Percentiles rank a stretch among this genome's conserved stretches.
These are phyloP conservation scores for Oryza brachyantha DNA, from an alignment of 176 grass and related monocot species.

Conservation along the genomic window DNA sequence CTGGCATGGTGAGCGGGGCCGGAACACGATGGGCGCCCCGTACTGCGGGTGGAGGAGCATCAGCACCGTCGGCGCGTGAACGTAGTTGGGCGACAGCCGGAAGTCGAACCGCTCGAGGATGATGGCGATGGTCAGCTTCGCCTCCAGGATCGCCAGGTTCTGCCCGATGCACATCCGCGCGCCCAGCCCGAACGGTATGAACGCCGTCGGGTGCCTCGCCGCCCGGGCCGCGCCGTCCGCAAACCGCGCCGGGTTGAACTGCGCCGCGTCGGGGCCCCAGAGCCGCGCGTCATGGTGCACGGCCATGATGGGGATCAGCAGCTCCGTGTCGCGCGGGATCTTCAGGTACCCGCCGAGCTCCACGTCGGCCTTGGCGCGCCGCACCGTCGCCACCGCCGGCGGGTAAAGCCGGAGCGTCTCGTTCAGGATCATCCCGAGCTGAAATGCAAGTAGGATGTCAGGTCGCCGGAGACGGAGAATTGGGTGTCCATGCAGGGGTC, in stretches of 20 bases:
- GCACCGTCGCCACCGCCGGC: slow-evolving; percentile 88
- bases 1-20: slow-evolving; percentile 29
- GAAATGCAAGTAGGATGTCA: slow-evolving; percentile 10
- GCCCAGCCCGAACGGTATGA: slow-evolving; percentile 94
- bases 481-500: background rate
- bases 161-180: slow-evolving; percentile 96
- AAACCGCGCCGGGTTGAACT: slow-evolving; percentile 91
- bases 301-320: slow-evolving; percentile 96
- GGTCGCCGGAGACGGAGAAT: background rate
- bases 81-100: slow-evolving; percentile 78
- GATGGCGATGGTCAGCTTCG: slow-evolving; percentile 84
- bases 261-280: slow-evolving; percentile 80
- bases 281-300: slow-evolving; percentile 84
- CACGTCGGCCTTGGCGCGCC: slow-evolving; percentile 77
- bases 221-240: slow-evolving; percentile 55
- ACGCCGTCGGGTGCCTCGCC: slow-evolving; percentile 69
- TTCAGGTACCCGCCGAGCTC: slow-evolving; percentile 58
- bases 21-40: slow-evolving; percentile 83
- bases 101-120: slow-evolving; percentile 84
- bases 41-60: slow-evolving; percentile 99
- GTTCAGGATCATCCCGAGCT: slow-evolving; percentile 94
- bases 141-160: slow-evolving; percentile 88
- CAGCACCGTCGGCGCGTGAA: slow-evolving; percentile 91
- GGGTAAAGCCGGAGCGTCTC: slow-evolving; percentile 98
- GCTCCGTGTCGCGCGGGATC: slow-evolving; percentile 82